Conservation (phyloP, 345 rosid genomes). For the Iberis pinnata region DNA sequence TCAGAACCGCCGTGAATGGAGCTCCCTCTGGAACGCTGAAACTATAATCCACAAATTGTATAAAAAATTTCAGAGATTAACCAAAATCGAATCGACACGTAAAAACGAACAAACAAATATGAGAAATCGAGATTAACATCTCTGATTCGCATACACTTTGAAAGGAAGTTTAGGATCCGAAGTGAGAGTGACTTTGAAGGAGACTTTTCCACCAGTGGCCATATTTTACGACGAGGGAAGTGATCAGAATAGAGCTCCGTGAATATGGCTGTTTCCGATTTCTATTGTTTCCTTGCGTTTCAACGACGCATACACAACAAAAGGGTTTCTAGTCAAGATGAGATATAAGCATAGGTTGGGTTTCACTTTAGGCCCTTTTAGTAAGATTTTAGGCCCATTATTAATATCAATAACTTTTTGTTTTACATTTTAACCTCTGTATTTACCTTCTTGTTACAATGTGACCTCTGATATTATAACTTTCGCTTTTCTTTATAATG, state of each 20-base stretch:
- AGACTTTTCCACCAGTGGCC: constrained; percentile 80
- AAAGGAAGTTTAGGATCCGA: constrained; percentile 97
- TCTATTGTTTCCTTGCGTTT: constrained; percentile 16
- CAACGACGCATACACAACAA: too few species aligned
- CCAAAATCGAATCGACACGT: too few species aligned
- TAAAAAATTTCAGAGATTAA: not conserved
- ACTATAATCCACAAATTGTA: constrained; percentile 30
- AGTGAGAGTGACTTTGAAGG: constrained; percentile 87
- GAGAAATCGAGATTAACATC: too few species aligned
- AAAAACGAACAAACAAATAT: not conserved
- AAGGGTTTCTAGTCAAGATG: too few species aligned
- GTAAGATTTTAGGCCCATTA: constrained; percentile 18
- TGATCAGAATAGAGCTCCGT: constrained; percentile 2
- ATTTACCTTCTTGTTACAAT: too few species aligned
- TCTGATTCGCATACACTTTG: constrained; percentile 43
- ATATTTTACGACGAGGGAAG: constrained; percentile 27
- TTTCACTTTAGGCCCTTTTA: not conserved
- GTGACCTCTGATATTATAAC: too few species aligned
- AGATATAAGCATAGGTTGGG: too few species aligned
- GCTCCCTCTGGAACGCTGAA: constrained; percentile 98
- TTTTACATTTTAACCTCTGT: too few species aligned
- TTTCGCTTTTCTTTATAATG: too few species aligned
- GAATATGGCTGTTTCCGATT: constrained; percentile 1
- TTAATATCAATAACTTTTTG: too few species aligned
- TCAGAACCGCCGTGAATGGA: constrained; percentile 92